Evolutionary conservation across 2,329 filamentous ascomycete species (phyloP), one percentile per base, ranked within the genome.

Genomic region (Colletotrichum melonis): DNA sequence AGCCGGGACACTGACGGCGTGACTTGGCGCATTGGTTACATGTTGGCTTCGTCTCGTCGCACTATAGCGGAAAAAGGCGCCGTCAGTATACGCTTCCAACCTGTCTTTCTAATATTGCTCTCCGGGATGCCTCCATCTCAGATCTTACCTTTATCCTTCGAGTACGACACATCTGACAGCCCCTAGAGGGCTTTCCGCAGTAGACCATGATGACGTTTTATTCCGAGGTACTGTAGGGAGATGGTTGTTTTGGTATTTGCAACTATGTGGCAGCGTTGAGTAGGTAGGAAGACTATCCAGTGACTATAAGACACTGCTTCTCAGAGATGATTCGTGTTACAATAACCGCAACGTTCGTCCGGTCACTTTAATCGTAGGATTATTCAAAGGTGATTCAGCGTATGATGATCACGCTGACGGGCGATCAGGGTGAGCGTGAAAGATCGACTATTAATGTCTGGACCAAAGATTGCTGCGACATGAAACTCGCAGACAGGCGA

Each of bases 121-220:
- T 52, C 11, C 9, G 22, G 52, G 7, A 35, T 55, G 62, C 49
- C 66, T 57, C 38, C 6, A 52, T 16, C 26, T 52, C 7, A 55
- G 5, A n/a, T 19, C 86, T 75, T 86, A 93, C 92, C 88, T 94
- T 94, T 79, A 94, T 94, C 77, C 92, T 88, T 76, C 92, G 88
- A 46, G 88, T 92, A 80, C 92, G 89, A 80, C 92, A 94, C 89
- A 92, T 94, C 83, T 93, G 92, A 78, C 92, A 94, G 77, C 92
- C 92, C 83, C 87, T 84, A 1, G 90, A 92, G 78, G 91, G 89
- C 82, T 91, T 92, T 55, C 91, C 91, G 74, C 89, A 91, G 77
- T 92, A 92, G 14, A 92, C 90, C 90, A 92, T 92, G 75, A 72
- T 83, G 81, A 71, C 16, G 46, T 8, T 30, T 46, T 14, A 3